Evolutionary conservation across 768 basidiomycete species (phyloP), one percentile per base, ranked within the genome.

Genomic region (Lactarius hengduanensis): DNA sequence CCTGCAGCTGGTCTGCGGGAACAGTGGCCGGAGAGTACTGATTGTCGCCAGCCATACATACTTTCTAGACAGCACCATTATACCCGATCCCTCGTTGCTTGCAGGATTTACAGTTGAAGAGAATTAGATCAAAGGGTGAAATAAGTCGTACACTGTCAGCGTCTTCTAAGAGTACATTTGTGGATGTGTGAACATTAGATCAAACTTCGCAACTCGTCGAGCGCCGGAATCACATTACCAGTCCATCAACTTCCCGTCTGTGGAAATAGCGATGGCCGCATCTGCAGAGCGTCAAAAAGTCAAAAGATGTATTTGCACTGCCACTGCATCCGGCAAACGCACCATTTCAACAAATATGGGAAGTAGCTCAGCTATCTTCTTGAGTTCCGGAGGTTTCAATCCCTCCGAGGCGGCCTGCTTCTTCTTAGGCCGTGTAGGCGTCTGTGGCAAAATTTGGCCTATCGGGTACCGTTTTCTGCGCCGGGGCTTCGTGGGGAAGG

Each of bases 321-420:
- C 61, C 45, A 36, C 2, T 18, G 6, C 58, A 36, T 36, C 38
- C 15, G 22, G 45, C 62, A 26, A 32, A 78, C 87, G 73, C 67
- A 97, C 95, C 84, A 98, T 87, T 78, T 98, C 97, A 54, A 90
- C 84, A 75, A 98, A 98, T 32, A 98, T 71, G 2, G 96, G 94
- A 43, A 97, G 78, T 26, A 99, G 75, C 66, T 86, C 81, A n/a
- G 92, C 90, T 60, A 98, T 85, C 72, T 89, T 83, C 57, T 80
- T 78, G 57, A 98, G 79, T 60, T 91, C 86, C 1, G 97, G 97
- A 54, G 90, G 88, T 70, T 86, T 83, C 54, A 91, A 75, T 9
- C 78, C 72, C 54, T 78, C 76, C 2, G 75, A 74, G 2, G 45
- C 22, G 5, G 36, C 28, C 9, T 47, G 62, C 68, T 80, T 82